A percentile compares a stretch with the other conserved stretches of the same genome.
Conservation (phyloP, 1,139 yeast species). For the Casaregolazyma suthepensis region DNA sequence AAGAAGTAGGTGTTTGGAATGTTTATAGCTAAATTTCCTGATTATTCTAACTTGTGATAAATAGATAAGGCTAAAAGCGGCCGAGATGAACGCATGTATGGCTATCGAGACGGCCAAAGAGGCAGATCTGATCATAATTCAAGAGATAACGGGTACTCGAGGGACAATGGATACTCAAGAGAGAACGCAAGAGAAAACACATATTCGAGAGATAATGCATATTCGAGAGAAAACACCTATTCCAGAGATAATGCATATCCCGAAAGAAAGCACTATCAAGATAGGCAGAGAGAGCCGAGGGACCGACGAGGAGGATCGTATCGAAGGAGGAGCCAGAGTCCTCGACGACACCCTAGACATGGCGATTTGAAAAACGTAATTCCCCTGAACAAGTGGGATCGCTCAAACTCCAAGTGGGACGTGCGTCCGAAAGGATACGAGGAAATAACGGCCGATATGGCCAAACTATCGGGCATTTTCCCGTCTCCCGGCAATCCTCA, state of each 20-base stretch:
- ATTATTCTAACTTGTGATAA: background rate
- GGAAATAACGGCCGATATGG: constrained; percentile 67
- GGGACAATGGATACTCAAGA: constrained; percentile 8
- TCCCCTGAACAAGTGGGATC: constrained; percentile 40
- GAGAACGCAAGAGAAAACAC: constrained; percentile 10
- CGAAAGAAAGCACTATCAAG: constrained; percentile 10
- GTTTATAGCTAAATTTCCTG: background rate
- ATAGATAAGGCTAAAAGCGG: constrained; percentile 12
- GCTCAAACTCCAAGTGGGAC: constrained; percentile 66
- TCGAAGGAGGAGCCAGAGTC: constrained; percentile 9
- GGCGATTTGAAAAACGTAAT: constrained; percentile 32
- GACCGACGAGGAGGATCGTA: constrained; percentile 6
- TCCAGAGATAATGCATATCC: constrained; percentile 1
- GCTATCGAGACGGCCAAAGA: constrained; percentile 1
- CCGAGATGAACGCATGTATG: constrained; percentile 8
- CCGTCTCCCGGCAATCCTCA: constrained; percentile 67
- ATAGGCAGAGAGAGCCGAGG: constrained; percentile 7
- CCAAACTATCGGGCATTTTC: constrained; percentile 75
- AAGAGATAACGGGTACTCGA: constrained; percentile 1
- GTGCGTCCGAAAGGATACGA: constrained; percentile 70
- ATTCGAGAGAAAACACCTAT: constrained; percentile 10
- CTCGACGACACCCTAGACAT: constrained; percentile 9
- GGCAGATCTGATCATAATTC: constrained; percentile 3
- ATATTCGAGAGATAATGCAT: background rate
- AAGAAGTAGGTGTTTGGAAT: background rate